Evolutionary conservation across 1,284 basidiomycete species (phyloP).

Genomic region (Ganoderma sinense): DNA sequence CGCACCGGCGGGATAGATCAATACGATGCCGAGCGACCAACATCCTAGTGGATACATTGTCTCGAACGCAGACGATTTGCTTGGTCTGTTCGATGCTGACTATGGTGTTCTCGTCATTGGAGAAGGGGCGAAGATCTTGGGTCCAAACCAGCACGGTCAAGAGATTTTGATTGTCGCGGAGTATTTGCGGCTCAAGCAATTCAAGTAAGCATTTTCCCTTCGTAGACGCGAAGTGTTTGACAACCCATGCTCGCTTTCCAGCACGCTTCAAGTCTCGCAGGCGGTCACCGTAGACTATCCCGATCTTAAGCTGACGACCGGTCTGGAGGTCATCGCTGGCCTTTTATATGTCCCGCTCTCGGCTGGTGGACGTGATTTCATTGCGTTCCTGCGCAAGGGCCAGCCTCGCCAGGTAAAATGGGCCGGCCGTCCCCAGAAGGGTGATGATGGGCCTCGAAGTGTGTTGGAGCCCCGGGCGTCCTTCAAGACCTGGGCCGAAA

Average conservation of each 20-base stretch:
- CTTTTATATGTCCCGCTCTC: conserved; percentile 84
- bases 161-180: conserved; percentile 87
- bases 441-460: conserved; percentile 40
- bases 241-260: conserved; percentile 18
- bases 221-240: not conserved
- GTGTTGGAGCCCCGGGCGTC: conserved; percentile 78
- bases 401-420: conserved; percentile 79
- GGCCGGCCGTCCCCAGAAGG: conserved; percentile 82
- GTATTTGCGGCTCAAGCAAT: conserved; percentile 83
- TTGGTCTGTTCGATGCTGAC: conserved; percentile 87
- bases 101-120: conserved; percentile 88
- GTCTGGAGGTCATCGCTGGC: conserved; percentile 81
- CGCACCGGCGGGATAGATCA: conserved; percentile 60
- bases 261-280: conserved; percentile 72
- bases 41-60: conserved; percentile 89
- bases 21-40: conserved; percentile 75
- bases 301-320: conserved; percentile 74
- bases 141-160: conserved; percentile 83
- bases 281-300: conserved; percentile 78
- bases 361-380: conserved; percentile 78
- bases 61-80: conserved; percentile 85
- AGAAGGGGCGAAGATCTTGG: conserved; percentile 87
- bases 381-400: conserved; percentile 84
- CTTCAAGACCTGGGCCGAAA: conserved; percentile 88
- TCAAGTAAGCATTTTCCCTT: conserved; percentile 53